A percentile compares a stretch with the other conserved stretches of the same genome.
Evolutionary conservation across 2,329 filamentous ascomycete genomes (phyloP).

Genomic region (Chaetomium strumarium): DNA sequence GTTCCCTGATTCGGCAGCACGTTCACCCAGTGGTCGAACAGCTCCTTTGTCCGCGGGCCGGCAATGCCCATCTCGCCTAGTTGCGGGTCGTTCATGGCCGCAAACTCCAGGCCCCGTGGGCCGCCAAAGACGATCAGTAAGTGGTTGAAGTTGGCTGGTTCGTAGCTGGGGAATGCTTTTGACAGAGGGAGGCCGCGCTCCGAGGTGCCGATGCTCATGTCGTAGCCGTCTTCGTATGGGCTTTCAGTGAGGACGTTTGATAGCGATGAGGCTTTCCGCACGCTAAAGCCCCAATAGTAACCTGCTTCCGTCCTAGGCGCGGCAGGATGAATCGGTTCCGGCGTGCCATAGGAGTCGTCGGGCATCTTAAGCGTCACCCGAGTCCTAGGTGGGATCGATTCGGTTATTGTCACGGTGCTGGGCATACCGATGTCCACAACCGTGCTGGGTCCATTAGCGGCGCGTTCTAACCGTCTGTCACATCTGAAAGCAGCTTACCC

Average conservation of each 20-base stretch:
- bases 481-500: conserved; percentile 24
- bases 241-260: conserved; percentile 73
- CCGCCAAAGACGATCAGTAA: conserved; percentile 76
- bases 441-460: conserved; percentile 36
- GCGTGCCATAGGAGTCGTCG: conserved; percentile 38
- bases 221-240: conserved; percentile 70
- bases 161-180: conserved; percentile 40
- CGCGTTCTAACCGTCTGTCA: background rate
- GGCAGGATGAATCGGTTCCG: conserved; percentile 60
- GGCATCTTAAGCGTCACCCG: conserved; percentile 67
- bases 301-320: conserved; percentile 67
- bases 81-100: conserved; percentile 55
- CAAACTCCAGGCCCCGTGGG: conserved; percentile 71
- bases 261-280: conserved; percentile 60
- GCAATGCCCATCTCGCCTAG: conserved; percentile 56
- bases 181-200: conserved; percentile 59
- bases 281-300: conserved; percentile 81
- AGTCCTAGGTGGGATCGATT: conserved; percentile 61
- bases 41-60: conserved; percentile 56
- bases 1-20: conserved; percentile 75
- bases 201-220: conserved; percentile 76
- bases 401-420: conserved; percentile 49
- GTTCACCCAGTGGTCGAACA: conserved; percentile 84
- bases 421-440: conserved; percentile 54
- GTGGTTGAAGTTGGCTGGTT: conserved; percentile 55